phyloP scores from a whole-genome alignment of 2,329 filamentous ascomycete species.

The Hypomyces perniciosus region DNA sequence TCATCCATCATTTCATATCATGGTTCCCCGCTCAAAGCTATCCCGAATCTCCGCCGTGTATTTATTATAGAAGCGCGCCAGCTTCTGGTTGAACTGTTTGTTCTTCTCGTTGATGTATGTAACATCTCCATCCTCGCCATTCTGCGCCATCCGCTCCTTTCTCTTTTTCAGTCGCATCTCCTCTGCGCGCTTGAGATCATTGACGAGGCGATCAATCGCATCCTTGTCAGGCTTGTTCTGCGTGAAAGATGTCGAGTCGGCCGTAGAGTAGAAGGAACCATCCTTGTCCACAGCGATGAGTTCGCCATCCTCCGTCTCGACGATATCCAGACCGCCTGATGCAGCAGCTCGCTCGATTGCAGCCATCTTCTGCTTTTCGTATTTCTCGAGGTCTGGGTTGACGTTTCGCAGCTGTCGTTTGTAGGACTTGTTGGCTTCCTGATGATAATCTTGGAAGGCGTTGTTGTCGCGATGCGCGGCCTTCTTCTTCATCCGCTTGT shows the following conservation, averaged over 20 bases:
- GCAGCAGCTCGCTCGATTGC: slow-evolving; percentile 81
- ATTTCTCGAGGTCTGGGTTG: slow-evolving; percentile 71
- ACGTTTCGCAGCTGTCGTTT: slow-evolving; percentile 81
- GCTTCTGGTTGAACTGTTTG: slow-evolving; percentile 99
- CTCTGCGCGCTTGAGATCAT: slow-evolving; percentile 82
- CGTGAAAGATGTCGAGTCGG: slow-evolving; percentile 72
- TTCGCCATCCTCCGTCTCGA: slow-evolving; percentile 93
- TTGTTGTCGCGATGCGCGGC: slow-evolving; percentile 74
- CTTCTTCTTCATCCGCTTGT: slow-evolving; percentile 83
- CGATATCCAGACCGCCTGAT: slow-evolving; percentile 80
- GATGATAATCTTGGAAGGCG: slow-evolving; percentile 81
- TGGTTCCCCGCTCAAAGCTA: slow-evolving; percentile 94
- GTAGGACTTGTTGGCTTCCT: slow-evolving; percentile 88
- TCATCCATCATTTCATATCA: slow-evolving; percentile 54
- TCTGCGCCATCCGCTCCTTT: slow-evolving; percentile 67
- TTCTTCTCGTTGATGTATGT: slow-evolving; percentile 99
- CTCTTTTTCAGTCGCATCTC: slow-evolving; percentile 81
- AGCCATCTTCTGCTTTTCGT: slow-evolving; percentile 78
- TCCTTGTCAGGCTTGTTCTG: slow-evolving; percentile 84
- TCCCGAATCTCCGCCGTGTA: slow-evolving; percentile 96
- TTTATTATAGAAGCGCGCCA: slow-evolving; percentile 95
- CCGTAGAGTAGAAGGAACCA: slow-evolving; percentile 84
- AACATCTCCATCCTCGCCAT: slow-evolving; percentile 82
- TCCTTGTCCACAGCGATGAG: slow-evolving; percentile 89
- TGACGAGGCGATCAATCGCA: slow-evolving; percentile 80